Evolutionary conservation across 129 eudicot species (phyloP), one percentile per base, ranked within the genome.

Genomic region (Solidago caesia): DNA sequence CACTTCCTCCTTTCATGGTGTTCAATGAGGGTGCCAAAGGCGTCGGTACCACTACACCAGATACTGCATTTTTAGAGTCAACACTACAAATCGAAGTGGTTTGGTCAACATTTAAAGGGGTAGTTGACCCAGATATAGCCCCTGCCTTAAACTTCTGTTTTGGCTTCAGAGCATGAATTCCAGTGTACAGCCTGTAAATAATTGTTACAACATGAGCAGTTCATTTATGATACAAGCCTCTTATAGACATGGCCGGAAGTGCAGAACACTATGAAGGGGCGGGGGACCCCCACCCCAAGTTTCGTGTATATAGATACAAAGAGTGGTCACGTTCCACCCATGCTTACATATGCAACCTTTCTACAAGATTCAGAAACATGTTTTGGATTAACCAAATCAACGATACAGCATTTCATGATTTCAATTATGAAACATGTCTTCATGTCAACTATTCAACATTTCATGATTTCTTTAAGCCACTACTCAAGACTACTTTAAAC

Each of bases 121-220:
- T 70, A 1, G 87, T 75, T 27, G 96, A 76, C 84, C 88, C 94
- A 0, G 91, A 76, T 55, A 87, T 87, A 16, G 85, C 84, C 60
- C 87, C 96, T 27, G 74, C 77, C 80, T 88, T 90, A 16, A 75
- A 55, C 81, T 90, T 93, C 25, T 89, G 81, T 77, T 90, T 93
- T 33, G 89, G 86, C 73, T 88, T 93, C 11, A 89, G 64, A 26
- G 98, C 96, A 81, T 93, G 97, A 71, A 90, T 90, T 66, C 96
- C 96, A 5, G 98, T 93, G 77, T 82, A 93, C 1, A 93, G 84
- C 84, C 98, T 92, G 92, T 44, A 42, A 12, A 15, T 15, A 43
- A 65, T 15, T 12, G 70, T n/a, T 5, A 58, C 12, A 49, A 65
- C 51, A 43, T 42, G 10, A 5, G 61, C 10, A 26, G 6, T n/a